phyloP scores from a whole-genome alignment of 1,284 basidiomycete species.

The Microbotryum violaceum region DNA sequence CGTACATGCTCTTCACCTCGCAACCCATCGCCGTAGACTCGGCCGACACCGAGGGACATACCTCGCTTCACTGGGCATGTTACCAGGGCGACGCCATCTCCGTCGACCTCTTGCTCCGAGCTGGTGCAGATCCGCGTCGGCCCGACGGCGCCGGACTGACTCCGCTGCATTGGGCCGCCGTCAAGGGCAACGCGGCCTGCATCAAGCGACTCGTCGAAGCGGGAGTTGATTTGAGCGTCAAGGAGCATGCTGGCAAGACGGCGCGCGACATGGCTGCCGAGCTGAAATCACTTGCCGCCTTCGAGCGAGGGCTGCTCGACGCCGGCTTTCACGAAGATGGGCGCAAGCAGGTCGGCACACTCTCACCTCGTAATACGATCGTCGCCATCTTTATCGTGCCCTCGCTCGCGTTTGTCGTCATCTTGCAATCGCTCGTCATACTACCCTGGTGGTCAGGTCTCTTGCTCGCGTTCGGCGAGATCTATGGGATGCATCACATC shows the following conservation, averaged over 20 bases:
- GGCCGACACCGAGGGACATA: conserved; percentile 84
- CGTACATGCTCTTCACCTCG: conserved; percentile 61
- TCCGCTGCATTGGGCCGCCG: conserved; percentile 98
- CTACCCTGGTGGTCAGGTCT: conserved; percentile 85
- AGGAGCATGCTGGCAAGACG: conserved; percentile 78
- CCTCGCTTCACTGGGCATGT: conserved; percentile 96
- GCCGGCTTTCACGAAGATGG: conserved; percentile 46
- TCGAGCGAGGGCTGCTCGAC: conserved; percentile 78
- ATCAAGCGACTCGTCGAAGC: conserved; percentile 77
- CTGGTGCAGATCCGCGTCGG: conserved; percentile 70
- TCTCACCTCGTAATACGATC: conserved; percentile 56
- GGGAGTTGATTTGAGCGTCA: conserved; percentile 71
- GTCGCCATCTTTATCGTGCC: conserved; percentile 74
- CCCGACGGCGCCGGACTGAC: conserved; percentile 76
- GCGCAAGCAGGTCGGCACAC: conserved; percentile 10
- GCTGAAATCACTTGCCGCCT: conserved; percentile 79
- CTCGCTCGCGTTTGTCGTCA: conserved; percentile 65
- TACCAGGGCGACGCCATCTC: conserved; percentile 97
- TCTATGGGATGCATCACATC: conserved; percentile 76
- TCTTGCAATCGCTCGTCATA: conserved; percentile 71
- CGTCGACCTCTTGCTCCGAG: conserved; percentile 79
- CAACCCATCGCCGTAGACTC: conserved; percentile 75
- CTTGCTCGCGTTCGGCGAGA: conserved; percentile 70
- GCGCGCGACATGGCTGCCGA: conserved; percentile 91
- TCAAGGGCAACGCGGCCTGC: conserved; percentile 77